Percentiles rank a stretch among this genome's conserved stretches.
phyloP scores from a whole-genome alignment of 768 basidiomycete species.

The Agrocybe pediades region DNA sequence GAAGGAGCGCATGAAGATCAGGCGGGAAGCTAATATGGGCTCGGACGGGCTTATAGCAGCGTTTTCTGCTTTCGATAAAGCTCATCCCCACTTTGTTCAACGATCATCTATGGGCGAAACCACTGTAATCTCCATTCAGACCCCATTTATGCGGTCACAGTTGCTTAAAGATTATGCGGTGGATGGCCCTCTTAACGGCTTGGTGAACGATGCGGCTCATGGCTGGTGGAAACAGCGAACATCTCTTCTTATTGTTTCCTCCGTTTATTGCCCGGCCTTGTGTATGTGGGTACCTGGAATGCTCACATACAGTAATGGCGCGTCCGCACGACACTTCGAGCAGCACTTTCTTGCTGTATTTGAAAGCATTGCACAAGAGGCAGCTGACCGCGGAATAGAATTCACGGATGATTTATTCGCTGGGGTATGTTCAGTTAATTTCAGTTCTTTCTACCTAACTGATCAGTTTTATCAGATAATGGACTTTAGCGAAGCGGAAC shows the following conservation, averaged over 20 bases:
- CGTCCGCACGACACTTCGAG: slow-evolving; percentile 19
- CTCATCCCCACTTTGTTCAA: neutral
- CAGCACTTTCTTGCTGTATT: slow-evolving; percentile 22
- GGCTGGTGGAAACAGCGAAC: slow-evolving; percentile 21
- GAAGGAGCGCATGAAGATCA: slow-evolving; percentile 17
- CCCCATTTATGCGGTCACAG: slow-evolving; percentile 3
- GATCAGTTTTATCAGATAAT: slow-evolving; percentile 9
- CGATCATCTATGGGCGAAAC: neutral
- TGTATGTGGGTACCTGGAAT: slow-evolving; percentile 27
- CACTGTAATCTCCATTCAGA: slow-evolving; percentile 5
- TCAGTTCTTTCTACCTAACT: neutral
- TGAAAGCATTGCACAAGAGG: slow-evolving; percentile 16
- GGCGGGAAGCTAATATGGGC: neutral
- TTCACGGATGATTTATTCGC: neutral
- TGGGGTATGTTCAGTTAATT: neutral
- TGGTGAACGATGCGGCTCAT: slow-evolving; percentile 31
- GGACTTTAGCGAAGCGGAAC: slow-evolving; percentile 30
- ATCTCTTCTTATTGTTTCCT: slow-evolving; percentile 23
- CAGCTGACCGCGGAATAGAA: neutral
- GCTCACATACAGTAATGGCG: slow-evolving; percentile 27
- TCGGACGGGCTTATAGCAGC: neutral
- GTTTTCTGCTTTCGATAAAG: neutral
- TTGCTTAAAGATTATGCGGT: neutral
- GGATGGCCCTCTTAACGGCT: slow-evolving; percentile 23
- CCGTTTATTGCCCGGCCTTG: slow-evolving; percentile 13